Conservation (phyloP, 306 rosid species). For the Castanea crenata region DNA sequence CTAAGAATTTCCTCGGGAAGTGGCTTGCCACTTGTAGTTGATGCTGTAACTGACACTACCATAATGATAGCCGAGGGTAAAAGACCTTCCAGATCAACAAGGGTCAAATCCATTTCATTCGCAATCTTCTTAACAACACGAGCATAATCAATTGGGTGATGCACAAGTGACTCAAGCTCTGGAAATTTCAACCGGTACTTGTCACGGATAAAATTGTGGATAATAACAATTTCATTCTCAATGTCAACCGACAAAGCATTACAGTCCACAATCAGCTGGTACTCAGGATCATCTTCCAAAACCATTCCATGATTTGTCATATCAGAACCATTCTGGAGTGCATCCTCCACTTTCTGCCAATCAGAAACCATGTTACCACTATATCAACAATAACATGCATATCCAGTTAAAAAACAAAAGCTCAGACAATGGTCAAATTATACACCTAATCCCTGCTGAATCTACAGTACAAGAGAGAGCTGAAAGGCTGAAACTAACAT, state of each 20-base stretch:
- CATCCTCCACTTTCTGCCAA: conserved; percentile 89
- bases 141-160: conserved; percentile 95
- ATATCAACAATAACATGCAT: conserved; percentile 20
- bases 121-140: conserved; percentile 97
- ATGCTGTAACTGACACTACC: conserved; percentile 98
- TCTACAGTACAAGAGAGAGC: background rate
- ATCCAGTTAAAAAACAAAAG: background rate
- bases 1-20: conserved; percentile 82
- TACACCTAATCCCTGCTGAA: conserved; percentile 15
- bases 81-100: conserved; percentile 94
- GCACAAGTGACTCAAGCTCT: conserved; percentile 92
- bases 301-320: conserved; percentile 53
- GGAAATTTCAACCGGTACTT: conserved; percentile 91
- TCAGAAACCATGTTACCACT: conserved; percentile 21
- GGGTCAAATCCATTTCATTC: conserved; percentile 87
- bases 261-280: conserved; percentile 91
- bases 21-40: conserved; percentile 98
- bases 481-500: background rate
- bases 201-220: conserved; percentile 93
- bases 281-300: conserved; percentile 94
- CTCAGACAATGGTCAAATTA: background rate
- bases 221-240: conserved; percentile 85
- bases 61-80: conserved; percentile 88
- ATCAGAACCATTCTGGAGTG: conserved; percentile 64
- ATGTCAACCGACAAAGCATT: conserved; percentile 88